These are phyloP conservation scores for Neonectria magnoliae DNA, from an alignment of 2,329 filamentous ascomycete species.

Conservation along the genomic window DNA sequence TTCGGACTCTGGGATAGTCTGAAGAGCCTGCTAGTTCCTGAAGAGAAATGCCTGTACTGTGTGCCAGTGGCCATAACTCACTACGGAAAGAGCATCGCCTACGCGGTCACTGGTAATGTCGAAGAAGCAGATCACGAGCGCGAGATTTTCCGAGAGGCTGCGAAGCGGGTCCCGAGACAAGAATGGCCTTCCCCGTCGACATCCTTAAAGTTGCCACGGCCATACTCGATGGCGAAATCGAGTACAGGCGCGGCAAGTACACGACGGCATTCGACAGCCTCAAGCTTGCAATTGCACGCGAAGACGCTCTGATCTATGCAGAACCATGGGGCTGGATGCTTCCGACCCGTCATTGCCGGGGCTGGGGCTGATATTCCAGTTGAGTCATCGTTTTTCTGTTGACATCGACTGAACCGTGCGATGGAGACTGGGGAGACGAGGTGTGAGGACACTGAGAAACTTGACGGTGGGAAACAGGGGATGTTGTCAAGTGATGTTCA, in stretches of 20 bases:
- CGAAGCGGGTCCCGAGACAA: slow-evolving; percentile 63
- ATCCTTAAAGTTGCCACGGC: slow-evolving; percentile 49
- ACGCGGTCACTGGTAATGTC: slow-evolving; percentile 66
- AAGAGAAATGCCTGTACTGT: slow-evolving; percentile 70
- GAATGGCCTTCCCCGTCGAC: slow-evolving; percentile 58
- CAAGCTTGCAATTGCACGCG: slow-evolving; percentile 61
- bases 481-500: too few species aligned
- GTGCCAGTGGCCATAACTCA: slow-evolving; percentile 73
- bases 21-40: slow-evolving; percentile 63
- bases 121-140: slow-evolving; percentile 64
- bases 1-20: slow-evolving; percentile 79
- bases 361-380: slow-evolving; percentile 6
- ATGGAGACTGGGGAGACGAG: too few species aligned
- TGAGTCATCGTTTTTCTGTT: slow-evolving; percentile 15
- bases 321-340: slow-evolving; percentile 82
- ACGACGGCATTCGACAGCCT: slow-evolving; percentile 66
- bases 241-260: slow-evolving; percentile 69
- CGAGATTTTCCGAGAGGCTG: slow-evolving; percentile 60
- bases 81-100: slow-evolving; percentile 76
- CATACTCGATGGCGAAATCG: slow-evolving; percentile 78
- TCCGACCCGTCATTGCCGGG: slow-evolving; percentile 61
- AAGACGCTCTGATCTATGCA: slow-evolving; percentile 70
- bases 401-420: background rate
- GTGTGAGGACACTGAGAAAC: too few species aligned
- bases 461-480: too few species aligned